A percentile compares a stretch with the other conserved stretches of the same genome.
phyloP scores from a whole-genome alignment of 345 rosid species.

The Bruguiera parviflora region DNA sequence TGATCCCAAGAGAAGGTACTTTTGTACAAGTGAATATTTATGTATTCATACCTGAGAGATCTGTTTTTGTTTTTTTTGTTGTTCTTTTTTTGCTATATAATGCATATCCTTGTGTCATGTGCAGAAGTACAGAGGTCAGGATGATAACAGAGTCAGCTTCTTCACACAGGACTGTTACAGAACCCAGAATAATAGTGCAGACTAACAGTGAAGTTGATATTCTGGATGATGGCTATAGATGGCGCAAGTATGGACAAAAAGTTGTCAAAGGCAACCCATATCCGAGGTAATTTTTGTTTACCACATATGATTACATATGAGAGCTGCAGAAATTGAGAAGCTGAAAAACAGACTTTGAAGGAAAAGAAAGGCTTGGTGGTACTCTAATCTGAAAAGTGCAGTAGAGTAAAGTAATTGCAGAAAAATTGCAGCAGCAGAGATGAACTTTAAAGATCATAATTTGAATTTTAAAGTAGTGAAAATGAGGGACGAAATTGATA shows the following conservation, averaged over 20 bases:
- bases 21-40: background rate
- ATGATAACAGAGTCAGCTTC: constrained; percentile 44
- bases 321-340: no score
- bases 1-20: constrained; percentile 67
- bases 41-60: background rate
- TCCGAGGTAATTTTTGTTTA: constrained; percentile 50
- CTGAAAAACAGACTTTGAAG: no score
- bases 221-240: constrained; percentile 84
- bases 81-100: constrained; percentile 6
- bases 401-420: no score
- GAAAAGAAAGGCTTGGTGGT: no score
- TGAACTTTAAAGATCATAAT: no score
- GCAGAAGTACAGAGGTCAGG: constrained; percentile 53
- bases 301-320: no score
- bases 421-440: no score
- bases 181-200: constrained; percentile 83
- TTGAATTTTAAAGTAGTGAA: no score
- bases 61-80: background rate
- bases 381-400: no score
- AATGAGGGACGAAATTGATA: background rate
- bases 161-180: constrained; percentile 62
- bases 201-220: constrained; percentile 92
- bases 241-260: constrained; percentile 97
- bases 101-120: constrained; percentile 9
- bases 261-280: constrained; percentile 89